Evolutionary conservation across 2,329 filamentous ascomycete species (phyloP).

Genomic region (Sarocladium strictum): DNA sequence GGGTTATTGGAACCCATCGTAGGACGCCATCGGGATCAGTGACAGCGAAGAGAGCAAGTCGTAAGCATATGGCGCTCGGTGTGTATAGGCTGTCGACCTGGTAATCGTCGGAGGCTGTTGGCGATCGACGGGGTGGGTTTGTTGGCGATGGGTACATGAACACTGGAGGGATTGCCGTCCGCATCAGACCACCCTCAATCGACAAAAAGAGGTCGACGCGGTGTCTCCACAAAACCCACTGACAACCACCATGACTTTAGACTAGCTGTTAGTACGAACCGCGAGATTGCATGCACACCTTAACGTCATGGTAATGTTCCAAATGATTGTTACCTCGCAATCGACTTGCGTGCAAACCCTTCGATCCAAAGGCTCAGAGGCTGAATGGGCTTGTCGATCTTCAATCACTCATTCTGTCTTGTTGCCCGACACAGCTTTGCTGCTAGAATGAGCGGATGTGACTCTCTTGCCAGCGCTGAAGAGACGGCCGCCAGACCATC

Average conservation of each 20-base stretch:
- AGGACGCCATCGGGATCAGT: constrained; percentile 15
- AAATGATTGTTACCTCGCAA: too few species aligned
- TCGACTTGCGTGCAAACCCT: too few species aligned
- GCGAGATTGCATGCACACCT: background rate
- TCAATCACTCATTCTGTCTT: too few species aligned
- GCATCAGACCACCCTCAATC: constrained; percentile 7
- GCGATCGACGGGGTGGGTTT: too few species aligned
- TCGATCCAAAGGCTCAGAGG: too few species aligned
- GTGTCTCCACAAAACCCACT: background rate
- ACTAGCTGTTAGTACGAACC: background rate
- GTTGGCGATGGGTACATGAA: background rate
- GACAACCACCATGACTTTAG: background rate
- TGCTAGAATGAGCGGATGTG: too few species aligned
- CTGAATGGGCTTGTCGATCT: too few species aligned
- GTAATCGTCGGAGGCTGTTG: background rate
- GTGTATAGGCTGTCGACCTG: too few species aligned
- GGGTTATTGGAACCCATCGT: constrained; percentile 41
- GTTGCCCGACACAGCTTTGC: too few species aligned
- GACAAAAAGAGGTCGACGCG: background rate
- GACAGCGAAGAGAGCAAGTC: background rate
- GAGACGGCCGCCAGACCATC: too few species aligned
- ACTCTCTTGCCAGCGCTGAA: too few species aligned
- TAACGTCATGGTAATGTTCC: too few species aligned
- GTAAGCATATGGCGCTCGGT: constrained; percentile 7
- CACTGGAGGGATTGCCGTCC: background rate